A percentile compares a stretch with the other conserved stretches of the same genome.
Evolutionary conservation across 176 grass and related monocot genomes (phyloP).

Genomic region (Elymus sibiricus): DNA sequence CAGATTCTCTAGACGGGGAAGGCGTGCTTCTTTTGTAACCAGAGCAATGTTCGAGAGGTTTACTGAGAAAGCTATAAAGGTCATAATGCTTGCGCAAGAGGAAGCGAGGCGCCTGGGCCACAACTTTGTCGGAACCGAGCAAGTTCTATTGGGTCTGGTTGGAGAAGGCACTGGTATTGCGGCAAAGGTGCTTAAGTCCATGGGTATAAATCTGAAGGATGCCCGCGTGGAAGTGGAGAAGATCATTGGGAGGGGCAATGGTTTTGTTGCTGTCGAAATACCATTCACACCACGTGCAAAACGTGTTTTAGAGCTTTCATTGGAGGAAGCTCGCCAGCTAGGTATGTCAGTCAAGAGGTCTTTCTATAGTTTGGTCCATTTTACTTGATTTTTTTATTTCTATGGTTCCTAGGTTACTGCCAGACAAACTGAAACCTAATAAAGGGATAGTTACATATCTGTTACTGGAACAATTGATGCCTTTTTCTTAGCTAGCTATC

Average conservation of each 20-base stretch:
- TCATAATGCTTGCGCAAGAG: conserved; percentile 96
- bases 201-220: conserved; percentile 99
- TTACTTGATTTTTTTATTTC: background rate
- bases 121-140: conserved; percentile 92
- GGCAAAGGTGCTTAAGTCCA: conserved; percentile 97
- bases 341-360: conserved; percentile 42
- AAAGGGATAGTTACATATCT: conserved; percentile 3
- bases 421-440: background rate
- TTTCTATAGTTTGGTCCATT: background rate
- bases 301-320: conserved; percentile 75
- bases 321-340: conserved; percentile 92
- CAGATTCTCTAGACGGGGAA: conserved; percentile 31
- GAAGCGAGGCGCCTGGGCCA: conserved; percentile 88
- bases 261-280: conserved; percentile 95
- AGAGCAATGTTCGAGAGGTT: conserved; percentile 87
- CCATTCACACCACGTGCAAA: conserved; percentile 91
- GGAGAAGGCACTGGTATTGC: conserved; percentile 93
- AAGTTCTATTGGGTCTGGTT: conserved; percentile 87
- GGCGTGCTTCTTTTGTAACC: conserved; percentile 34
- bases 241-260: conserved; percentile 88
- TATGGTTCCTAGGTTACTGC: background rate
- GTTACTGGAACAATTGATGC: background rate
- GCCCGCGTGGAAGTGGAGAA: conserved; percentile 93
- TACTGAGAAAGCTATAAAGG: conserved; percentile 93
- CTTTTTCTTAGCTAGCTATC: conserved; percentile 5